A percentile compares a stretch with the other conserved stretches of the same genome.
Evolutionary conservation across 805 yeast genomes (phyloP).

Genomic region (Candida succiphila): DNA sequence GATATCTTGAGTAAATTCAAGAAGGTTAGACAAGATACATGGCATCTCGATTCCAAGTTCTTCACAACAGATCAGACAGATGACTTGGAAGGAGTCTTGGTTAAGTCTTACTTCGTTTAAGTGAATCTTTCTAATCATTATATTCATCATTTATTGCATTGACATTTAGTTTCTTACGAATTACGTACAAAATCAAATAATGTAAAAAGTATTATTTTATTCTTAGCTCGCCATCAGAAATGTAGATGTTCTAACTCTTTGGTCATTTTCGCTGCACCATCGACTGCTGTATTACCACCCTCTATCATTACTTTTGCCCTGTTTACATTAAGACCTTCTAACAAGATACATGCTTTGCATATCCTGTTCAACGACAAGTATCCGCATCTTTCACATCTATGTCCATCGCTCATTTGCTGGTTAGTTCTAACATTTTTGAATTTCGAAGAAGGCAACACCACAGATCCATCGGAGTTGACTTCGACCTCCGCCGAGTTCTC

Average conservation of each 20-base stretch:
- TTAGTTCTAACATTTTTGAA: constrained; percentile 2
- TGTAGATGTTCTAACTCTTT: constrained; percentile 52
- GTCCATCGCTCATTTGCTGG: too few relatives aligned
- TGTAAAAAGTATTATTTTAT: too few relatives aligned
- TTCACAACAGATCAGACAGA: constrained; percentile 76
- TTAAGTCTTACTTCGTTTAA: constrained; percentile 85
- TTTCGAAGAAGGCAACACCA: constrained; percentile 30
- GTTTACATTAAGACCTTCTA: constrained; percentile 74
- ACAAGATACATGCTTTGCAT: constrained; percentile 86
- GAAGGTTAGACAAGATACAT: constrained; percentile 87
- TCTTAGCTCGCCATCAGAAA: too few relatives aligned
- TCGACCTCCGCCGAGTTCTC: constrained; percentile 39
- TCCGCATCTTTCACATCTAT: constrained; percentile 82
- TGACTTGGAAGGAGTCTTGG: constrained; percentile 87
- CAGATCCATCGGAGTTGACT: constrained; percentile 53
- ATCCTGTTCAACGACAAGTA: constrained; percentile 79
- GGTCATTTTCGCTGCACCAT: constrained; percentile 55
- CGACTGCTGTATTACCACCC: constrained; percentile 32
- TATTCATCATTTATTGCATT: neutral
- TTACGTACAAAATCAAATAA: too few relatives aligned
- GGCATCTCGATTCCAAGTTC: constrained; percentile 79
- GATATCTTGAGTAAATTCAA: constrained; percentile 74
- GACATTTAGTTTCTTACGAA: too few relatives aligned
- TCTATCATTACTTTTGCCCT: constrained; percentile 60
- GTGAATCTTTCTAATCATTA: neutral